These are phyloP conservation scores for Tetrahymena thermophila DNA, from an alignment of 73 alveolate species.

Conservation along the genomic window DNA sequence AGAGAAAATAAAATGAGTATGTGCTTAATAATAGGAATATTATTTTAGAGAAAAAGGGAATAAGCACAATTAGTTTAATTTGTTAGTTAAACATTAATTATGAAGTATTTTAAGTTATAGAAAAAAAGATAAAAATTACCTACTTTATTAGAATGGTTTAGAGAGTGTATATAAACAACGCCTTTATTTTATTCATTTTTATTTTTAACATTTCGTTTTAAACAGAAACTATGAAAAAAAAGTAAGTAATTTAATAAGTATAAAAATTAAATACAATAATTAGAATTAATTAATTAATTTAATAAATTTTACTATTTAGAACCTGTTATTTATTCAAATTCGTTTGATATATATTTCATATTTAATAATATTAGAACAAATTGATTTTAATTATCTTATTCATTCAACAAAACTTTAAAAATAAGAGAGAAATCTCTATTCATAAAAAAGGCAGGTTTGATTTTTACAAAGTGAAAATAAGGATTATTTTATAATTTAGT, in stretches of 20 bases:
- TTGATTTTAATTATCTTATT: background rate
- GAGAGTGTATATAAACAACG: background rate
- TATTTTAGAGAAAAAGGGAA: too few relatives aligned
- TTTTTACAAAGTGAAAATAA: background rate
- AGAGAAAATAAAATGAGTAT: too few relatives aligned
- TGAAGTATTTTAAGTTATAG: background rate
- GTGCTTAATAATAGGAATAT: too few relatives aligned
- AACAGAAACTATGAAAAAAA: background rate
- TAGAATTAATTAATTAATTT: background rate
- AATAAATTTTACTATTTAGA: background rate
- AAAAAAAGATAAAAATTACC: background rate
- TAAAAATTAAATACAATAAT: too few relatives aligned
- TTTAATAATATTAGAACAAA: background rate
- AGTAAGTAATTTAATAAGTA: background rate
- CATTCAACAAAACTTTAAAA: background rate
- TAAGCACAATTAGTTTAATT: too few relatives aligned
- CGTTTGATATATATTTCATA: background rate
- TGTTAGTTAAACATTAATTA: too few relatives aligned
- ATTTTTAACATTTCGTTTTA: background rate
- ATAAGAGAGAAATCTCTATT: background rate
- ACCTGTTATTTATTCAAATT: background rate
- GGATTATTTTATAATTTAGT: background rate
- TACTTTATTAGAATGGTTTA: background rate
- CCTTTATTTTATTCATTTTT: too few relatives aligned
- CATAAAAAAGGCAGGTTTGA: background rate